phyloP scores from a whole-genome alignment of 495 filamentous ascomycete species.

The Daldinia grandis region DNA sequence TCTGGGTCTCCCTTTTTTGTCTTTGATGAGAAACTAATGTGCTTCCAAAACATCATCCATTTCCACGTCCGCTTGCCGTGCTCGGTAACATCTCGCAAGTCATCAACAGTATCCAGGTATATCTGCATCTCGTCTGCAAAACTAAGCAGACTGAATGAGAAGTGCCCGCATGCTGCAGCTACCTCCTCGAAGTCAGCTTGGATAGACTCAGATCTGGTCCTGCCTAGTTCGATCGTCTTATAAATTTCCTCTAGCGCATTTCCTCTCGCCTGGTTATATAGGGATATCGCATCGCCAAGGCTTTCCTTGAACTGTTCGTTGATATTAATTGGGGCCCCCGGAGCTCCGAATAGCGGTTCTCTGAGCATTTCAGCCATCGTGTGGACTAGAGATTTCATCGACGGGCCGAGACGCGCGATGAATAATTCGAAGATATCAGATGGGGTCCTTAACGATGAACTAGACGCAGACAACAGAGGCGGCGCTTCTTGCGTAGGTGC shows the following conservation, averaged over 20 bases:
- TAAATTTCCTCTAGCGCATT: conserved; percentile 82
- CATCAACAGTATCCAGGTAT: conserved; percentile 83
- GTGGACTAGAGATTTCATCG: conserved; percentile 93
- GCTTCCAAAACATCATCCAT: conserved; percentile 86
- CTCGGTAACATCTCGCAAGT: conserved; percentile 74
- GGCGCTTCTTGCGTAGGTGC: conserved; percentile 16
- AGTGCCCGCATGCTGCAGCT: conserved; percentile 93
- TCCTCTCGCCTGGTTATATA: conserved; percentile 78
- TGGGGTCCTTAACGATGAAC: conserved; percentile 59
- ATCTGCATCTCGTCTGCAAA: conserved; percentile 89
- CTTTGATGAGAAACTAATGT: conserved; percentile 40
- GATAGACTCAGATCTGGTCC: conserved; percentile 69
- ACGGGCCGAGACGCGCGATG: conserved; percentile 85
- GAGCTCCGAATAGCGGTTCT: conserved; percentile 80
- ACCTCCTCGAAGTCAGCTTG: conserved; percentile 97
- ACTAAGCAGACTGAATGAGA: conserved; percentile 85
- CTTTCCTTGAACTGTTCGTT: conserved; percentile 82
- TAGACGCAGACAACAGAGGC: conserved; percentile 23
- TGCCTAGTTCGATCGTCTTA: conserved; percentile 73
- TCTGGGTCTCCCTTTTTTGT: conserved; percentile 60
- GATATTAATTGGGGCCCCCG: conserved; percentile 71
- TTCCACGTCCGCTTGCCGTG: conserved; percentile 75
- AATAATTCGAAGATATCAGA: conserved; percentile 88
- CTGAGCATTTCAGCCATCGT: conserved; percentile 89
- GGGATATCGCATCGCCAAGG: conserved; percentile 75